Conservation (phyloP, 129 eudicot species). For the Oenanthe sinensis region DNA sequence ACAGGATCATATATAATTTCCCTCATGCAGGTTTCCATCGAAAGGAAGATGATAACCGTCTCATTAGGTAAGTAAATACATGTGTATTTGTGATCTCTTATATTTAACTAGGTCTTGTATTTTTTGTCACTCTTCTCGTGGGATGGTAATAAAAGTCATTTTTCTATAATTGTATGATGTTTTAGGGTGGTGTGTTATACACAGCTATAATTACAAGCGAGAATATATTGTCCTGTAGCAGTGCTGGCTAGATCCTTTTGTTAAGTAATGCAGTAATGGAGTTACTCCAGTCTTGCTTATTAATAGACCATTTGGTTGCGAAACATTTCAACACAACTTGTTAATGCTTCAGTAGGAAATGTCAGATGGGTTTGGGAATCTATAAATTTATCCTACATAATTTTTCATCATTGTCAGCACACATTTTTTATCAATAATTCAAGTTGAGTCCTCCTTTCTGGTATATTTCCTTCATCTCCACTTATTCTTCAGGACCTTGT, state of each 20-base stretch:
- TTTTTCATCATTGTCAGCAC: neutral
- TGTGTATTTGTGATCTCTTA: neutral
- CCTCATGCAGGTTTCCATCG: constrained; percentile 73
- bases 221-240: neutral
- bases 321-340: too few relatives aligned
- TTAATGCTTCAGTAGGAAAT: neutral
- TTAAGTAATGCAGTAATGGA: neutral
- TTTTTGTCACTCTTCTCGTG: neutral
- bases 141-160: neutral
- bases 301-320: neutral
- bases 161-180: too few relatives aligned
- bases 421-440: neutral
- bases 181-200: neutral
- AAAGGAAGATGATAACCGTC: constrained; percentile 19
- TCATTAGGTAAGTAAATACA: constrained; percentile 32
- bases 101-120: neutral
- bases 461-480: neutral
- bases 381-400: too few relatives aligned
- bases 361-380: neutral
- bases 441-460: neutral
- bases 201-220: neutral
- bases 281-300: neutral
- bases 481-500: neutral
- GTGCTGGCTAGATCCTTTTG: neutral
- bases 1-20: constrained; percentile 55